Base-by-base conservation (phyloP, 345 rosid genomes). In the Cardiospermum halicacabum region DNA sequence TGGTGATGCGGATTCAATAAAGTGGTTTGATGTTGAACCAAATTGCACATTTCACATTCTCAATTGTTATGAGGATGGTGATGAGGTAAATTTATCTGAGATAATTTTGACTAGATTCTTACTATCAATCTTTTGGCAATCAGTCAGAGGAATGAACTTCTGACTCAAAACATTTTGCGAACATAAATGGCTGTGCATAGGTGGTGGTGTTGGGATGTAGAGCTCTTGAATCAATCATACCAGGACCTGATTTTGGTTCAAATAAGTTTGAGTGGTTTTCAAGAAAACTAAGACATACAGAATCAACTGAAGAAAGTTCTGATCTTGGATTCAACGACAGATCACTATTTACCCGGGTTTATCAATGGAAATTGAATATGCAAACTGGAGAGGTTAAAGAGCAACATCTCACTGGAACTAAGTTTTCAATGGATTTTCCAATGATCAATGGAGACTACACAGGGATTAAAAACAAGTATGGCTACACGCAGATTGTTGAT, bases 331-430 rank as follows among this genome's bases (percentile, higher is more conserved):
- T 26, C 0, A 60, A 60, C 21, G 67, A 78, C 6, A 62, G 57
- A 2, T 36, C 60, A 0, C 26, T 84, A 34, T 78, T 78, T 39
- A 22, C 56, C 15, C 63, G 71, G 3, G 56, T 37, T 2, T 77
- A 78, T 3, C 83, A 85, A 37, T 85, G 85, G 87, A 76, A 77
- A 56, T 32, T 82, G 53, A 74, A 80, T 72, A 65, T 78, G 80
- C 30, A 39, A 67, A 72, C 77, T 0, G 82, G 87, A 55, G 73
- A 80, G 19, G 83, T 76, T 7, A 66, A 65, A 59, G 89, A 80
- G 65, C 68, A 70, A 43, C 30, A 70, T 24, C 64, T 81, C 5
- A 68, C 74, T 0, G 83, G 80, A 71, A 56, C 50, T 1, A 40
- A 69, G 0, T 70, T 51, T 64, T 60, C 83, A 16, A 67, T 80